A percentile compares a stretch with the other conserved stretches of the same genome.
phyloP scores from a whole-genome alignment of 2,329 filamentous ascomycete species.

The Thermochaetoides dissita region DNA sequence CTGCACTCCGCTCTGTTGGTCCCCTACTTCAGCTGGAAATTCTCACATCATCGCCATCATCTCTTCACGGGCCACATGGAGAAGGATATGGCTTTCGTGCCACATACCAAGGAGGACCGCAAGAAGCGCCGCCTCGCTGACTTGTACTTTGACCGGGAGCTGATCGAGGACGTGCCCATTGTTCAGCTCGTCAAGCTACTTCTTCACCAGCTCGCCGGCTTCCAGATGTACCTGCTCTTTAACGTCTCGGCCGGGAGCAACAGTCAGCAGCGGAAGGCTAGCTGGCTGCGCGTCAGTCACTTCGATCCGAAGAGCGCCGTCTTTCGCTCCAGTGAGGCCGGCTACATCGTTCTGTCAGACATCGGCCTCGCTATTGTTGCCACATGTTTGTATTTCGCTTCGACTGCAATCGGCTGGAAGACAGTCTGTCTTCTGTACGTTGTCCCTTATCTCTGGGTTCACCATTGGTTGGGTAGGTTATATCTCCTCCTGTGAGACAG shows the following conservation, averaged over 20 bases:
- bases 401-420: conserved; percentile 38
- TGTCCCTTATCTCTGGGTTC: conserved; percentile 74
- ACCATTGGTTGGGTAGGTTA: conserved; percentile 84
- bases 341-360: conserved; percentile 44
- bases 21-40: conserved; percentile 62
- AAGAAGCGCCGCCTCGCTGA: conserved; percentile 22
- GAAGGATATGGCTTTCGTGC: conserved; percentile 53
- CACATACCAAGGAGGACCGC: conserved; percentile 29
- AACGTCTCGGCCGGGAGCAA: conserved; percentile 38
- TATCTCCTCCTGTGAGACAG: neutral
- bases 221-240: conserved; percentile 49
- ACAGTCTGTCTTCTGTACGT: conserved; percentile 46
- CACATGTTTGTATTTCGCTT: conserved; percentile 35
- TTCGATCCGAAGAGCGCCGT: conserved; percentile 48
- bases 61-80: conserved; percentile 53
- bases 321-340: conserved; percentile 42
- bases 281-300: conserved; percentile 37
- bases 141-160: conserved; percentile 33
- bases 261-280: conserved; percentile 31
- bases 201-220: conserved; percentile 49
- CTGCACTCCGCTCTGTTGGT: conserved; percentile 53
- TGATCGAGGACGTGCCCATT: conserved; percentile 51
- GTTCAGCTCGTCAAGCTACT: conserved; percentile 40
- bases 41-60: conserved; percentile 56
- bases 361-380: conserved; percentile 41